Base-by-base conservation (phyloP, 2,329 filamentous ascomycete genomes). In the Magnaporthiopsis rhizophila region DNA sequence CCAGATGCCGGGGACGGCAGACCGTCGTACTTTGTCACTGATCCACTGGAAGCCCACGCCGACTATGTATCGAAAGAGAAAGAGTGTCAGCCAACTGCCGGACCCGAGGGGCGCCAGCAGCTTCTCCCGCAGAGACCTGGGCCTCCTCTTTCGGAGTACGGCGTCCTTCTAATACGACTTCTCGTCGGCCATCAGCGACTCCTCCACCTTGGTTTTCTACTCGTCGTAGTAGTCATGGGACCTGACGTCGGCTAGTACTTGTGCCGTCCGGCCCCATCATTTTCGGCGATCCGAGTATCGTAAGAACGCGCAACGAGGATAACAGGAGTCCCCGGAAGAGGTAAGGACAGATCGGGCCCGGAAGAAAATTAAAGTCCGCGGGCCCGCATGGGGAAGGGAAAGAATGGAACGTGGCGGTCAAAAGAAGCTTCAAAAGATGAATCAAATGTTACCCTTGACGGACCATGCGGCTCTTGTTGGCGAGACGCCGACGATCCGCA, bases 131-230 rank as follows among this genome's bases (percentile, higher is more conserved):
- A 68, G 70, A 8, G 74, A 71, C 62, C 71, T 72, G 58, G 76
- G 65, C n/a, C 67, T 59, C 60, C 70, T 70, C 38, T 3, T 7
- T 71, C 26, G 66, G 62, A 73, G 68, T 58, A 71, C 68, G 56
- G 71, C 68, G 45, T 72, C 69, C 58, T 72, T 67, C 50, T 72
- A 68, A 38, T 72, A 69, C 71, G 73, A 73, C 57, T 72, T 70
- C 69, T 77, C 76, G 65, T 74, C 74, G 62, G 74, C 74, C 69
- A 79, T 76, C 62, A 79, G 68, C 6, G 76, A 77, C 64, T 76
- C 77, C 64, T 72, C 72, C 28, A 79, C 76, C 66, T 79, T 77
- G 64, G 77, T 79, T 70, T 72, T 76, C 32, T 74, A 77, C 53
- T 73, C 71, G 65, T 74, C 72, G 28, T 75, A 72, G 60, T 77